Percentiles rank a stretch among this genome's conserved stretches.
Evolutionary conservation across 176 grass and related monocot species (phyloP).

Genomic region (Paspalum notatum): DNA sequence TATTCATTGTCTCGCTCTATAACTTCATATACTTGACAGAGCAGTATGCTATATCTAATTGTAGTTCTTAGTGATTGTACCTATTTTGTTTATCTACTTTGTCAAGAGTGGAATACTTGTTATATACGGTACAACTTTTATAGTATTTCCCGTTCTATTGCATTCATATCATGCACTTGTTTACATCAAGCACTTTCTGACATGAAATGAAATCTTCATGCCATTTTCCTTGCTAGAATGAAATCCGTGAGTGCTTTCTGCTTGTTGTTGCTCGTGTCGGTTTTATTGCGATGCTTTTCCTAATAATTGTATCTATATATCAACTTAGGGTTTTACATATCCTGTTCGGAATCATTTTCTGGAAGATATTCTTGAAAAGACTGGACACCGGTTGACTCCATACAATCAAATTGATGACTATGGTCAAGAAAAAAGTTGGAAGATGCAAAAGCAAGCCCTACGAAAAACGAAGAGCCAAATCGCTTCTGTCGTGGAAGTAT

Average conservation of each 20-base stretch:
- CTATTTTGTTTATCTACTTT: neutral
- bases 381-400: constrained; percentile 76
- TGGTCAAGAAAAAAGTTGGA: constrained; percentile 98
- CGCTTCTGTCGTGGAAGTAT: constrained; percentile 91
- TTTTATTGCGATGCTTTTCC: constrained; percentile 8
- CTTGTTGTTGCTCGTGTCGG: neutral
- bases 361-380: constrained; percentile 91
- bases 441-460: constrained; percentile 98
- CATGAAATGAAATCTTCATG: neutral
- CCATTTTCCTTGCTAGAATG: constrained; percentile 21
- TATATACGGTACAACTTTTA: constrained; percentile 3
- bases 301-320: constrained; percentile 32
- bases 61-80: no score
- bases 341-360: constrained; percentile 85
- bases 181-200: constrained; percentile 8
- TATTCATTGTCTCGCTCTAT: neutral
- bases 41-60: neutral
- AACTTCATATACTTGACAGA: neutral
- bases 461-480: constrained; percentile 95
- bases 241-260: constrained; percentile 16
- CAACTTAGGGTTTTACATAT: constrained; percentile 91
- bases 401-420: constrained; percentile 99
- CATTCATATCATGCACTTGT: neutral
- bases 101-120: neutral
- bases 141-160: neutral